These are phyloP conservation scores for Candida sp. DNA, from an alignment of 1,139 yeast genomes.

Conservation along the genomic window DNA sequence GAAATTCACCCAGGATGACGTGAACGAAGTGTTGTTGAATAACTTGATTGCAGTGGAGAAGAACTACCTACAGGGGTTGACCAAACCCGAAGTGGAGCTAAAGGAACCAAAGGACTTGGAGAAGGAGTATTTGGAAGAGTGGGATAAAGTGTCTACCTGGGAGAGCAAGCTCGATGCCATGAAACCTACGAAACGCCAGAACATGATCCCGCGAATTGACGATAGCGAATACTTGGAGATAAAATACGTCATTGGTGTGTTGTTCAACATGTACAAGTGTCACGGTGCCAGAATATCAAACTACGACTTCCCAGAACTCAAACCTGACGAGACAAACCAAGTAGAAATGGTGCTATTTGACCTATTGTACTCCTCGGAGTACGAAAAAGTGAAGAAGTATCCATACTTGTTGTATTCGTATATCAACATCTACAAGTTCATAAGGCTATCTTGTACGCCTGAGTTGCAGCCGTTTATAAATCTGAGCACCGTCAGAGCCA, in stretches of 20 bases:
- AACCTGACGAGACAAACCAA: constrained; percentile 13
- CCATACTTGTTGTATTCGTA: constrained; percentile 59
- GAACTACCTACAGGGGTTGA: constrained; percentile 24
- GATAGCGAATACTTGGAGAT: constrained; percentile 43
- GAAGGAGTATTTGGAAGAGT: constrained; percentile 23
- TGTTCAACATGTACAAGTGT: constrained; percentile 27
- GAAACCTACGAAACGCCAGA: constrained; percentile 32
- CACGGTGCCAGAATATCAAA: constrained; percentile 3
- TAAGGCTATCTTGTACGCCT: constrained; percentile 45
- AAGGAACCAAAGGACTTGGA: constrained; percentile 20
- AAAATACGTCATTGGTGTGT: constrained; percentile 37
- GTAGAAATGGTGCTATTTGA: constrained; percentile 39
- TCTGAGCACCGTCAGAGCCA: constrained; percentile 43
- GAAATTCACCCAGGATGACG: constrained; percentile 32
- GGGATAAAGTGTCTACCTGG: constrained; percentile 42
- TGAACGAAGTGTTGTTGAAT: constrained; percentile 22
- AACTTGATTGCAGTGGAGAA: constrained; percentile 33
- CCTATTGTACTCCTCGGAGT: constrained; percentile 59
- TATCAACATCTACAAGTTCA: constrained; percentile 53
- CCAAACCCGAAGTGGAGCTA: constrained; percentile 23
- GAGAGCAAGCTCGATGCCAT: constrained; percentile 25
- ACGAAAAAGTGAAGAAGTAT: constrained; percentile 48
- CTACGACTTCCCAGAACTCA: constrained; percentile 10
- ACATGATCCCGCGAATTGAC: constrained; percentile 35
- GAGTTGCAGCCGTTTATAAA: constrained; percentile 42